Evolutionary conservation across 805 yeast species (phyloP).

Genomic region (Pichia paraexigua): DNA sequence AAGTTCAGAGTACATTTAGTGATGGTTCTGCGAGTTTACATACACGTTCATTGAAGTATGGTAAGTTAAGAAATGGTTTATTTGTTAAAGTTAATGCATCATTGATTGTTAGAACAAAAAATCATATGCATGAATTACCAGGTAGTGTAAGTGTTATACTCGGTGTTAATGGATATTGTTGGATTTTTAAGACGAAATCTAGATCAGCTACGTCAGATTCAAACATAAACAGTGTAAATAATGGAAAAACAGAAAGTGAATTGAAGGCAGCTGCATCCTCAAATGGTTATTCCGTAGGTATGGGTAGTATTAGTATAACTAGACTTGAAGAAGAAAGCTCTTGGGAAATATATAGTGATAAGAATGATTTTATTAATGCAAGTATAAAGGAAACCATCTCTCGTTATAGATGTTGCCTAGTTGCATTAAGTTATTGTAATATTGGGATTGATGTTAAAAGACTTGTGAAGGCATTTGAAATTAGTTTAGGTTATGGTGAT

Average conservation of each 20-base stretch:
- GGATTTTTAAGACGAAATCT: conserved; percentile 69
- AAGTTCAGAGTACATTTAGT: conserved; percentile 80
- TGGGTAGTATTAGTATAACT: conserved; percentile 63
- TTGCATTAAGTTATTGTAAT: conserved; percentile 75
- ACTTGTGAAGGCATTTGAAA: conserved; percentile 76
- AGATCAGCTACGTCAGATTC: conserved; percentile 2
- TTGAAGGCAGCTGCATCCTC: conserved; percentile 20
- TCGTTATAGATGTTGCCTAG: conserved; percentile 76
- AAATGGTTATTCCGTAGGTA: conserved; percentile 42
- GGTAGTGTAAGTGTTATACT: conserved; percentile 87
- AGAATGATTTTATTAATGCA: conserved; percentile 64
- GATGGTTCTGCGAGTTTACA: conserved; percentile 93
- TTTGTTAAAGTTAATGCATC: conserved; percentile 77
- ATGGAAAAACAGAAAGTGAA: conserved; percentile 31
- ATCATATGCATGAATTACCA: conserved; percentile 82
- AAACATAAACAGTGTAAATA: neutral
- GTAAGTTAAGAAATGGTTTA: conserved; percentile 87
- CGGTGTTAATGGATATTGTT: conserved; percentile 91
- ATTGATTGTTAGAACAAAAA: conserved; percentile 74
- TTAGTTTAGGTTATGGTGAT: conserved; percentile 67
- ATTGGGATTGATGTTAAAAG: conserved; percentile 82
- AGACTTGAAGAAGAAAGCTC: conserved; percentile 81
- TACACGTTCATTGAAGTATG: conserved; percentile 91
- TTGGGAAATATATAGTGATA: conserved; percentile 91
- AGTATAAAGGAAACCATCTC: conserved; percentile 66